phyloP scores from a whole-genome alignment of 2,329 filamentous ascomycete species.

The Beauveria pseudobassiana region DNA sequence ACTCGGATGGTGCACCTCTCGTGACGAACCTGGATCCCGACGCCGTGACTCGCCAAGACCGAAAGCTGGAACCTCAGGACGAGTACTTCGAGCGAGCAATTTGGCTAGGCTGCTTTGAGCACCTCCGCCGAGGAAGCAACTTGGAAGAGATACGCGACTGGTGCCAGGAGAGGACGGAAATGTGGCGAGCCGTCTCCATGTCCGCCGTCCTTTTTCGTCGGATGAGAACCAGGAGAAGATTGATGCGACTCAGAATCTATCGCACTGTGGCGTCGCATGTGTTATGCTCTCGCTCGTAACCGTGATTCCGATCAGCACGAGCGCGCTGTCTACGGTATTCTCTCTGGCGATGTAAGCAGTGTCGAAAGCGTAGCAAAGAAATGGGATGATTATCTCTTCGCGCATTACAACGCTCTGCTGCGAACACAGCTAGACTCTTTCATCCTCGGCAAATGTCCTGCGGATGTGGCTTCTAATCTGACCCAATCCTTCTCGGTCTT shows the following conservation, averaged over 20 bases:
- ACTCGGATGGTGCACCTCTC: constrained; percentile 54
- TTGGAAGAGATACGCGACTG: constrained; percentile 71
- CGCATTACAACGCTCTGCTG: constrained; percentile 79
- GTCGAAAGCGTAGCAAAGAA: constrained; percentile 68
- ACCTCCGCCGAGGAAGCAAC: constrained; percentile 75
- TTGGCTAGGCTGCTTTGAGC: constrained; percentile 91
- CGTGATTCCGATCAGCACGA: constrained; percentile 70
- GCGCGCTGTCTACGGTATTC: constrained; percentile 78
- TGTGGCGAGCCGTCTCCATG: constrained; percentile 81
- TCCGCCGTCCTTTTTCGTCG: constrained; percentile 58
- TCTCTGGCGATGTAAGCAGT: constrained; percentile 76
- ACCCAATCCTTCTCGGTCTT: constrained; percentile 55
- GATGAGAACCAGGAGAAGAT: constrained; percentile 34
- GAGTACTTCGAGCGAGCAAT: constrained; percentile 83
- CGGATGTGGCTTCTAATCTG: constrained; percentile 44
- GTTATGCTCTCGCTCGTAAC: constrained; percentile 62
- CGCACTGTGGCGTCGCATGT: constrained; percentile 71
- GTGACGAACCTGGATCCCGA: constrained; percentile 91
- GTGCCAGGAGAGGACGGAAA: constrained; percentile 78
- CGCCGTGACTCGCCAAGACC: constrained; percentile 70
- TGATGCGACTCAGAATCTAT: constrained; percentile 36
- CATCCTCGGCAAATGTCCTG: constrained; percentile 47
- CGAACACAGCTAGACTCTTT: constrained; percentile 73
- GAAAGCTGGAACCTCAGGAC: constrained; percentile 72
- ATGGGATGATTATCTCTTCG: constrained; percentile 84